phyloP scores from a whole-genome alignment of 495 filamentous ascomycete species.

The Trichoderma asperelloides region DNA sequence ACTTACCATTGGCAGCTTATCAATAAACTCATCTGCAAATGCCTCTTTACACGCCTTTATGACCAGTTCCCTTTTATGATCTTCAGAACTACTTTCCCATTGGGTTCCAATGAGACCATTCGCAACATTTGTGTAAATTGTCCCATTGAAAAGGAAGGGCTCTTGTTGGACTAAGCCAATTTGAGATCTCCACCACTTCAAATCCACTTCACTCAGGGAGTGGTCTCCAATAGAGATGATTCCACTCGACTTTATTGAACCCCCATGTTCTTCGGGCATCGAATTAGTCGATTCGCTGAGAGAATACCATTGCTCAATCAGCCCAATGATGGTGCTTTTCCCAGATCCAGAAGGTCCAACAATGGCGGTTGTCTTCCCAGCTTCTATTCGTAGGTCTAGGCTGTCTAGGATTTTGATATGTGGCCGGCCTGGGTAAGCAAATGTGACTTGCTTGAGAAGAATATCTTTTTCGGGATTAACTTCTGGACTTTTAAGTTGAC shows the following conservation, averaged over 20 bases:
- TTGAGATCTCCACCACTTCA: conserved; percentile 59
- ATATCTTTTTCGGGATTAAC: conserved; percentile 45
- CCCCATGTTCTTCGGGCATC: too few species aligned
- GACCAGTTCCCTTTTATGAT: too few species aligned
- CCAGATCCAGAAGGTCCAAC: conserved; percentile 71
- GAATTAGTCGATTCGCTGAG: too few species aligned
- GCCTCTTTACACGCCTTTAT: too few species aligned
- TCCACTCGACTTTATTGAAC: too few species aligned
- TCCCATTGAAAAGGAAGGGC: conserved; percentile 65
- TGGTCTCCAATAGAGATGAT: too few species aligned
- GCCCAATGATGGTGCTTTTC: conserved; percentile 56
- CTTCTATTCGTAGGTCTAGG: conserved; percentile 49
- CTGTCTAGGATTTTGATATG: conserved; percentile 47
- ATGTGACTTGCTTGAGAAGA: conserved; percentile 48
- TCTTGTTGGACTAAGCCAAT: conserved; percentile 66
- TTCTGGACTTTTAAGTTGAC: conserved; percentile 37
- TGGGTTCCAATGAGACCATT: conserved; percentile 51
- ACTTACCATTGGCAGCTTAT: too few species aligned
- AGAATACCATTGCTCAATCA: too few species aligned
- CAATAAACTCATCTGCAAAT: too few species aligned
- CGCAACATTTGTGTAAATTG: conserved; percentile 55
- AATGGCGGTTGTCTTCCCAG: conserved; percentile 78
- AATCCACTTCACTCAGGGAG: conserved; percentile 35
- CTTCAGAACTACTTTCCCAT: conserved; percentile 16
- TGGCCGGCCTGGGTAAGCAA: conserved; percentile 57